phyloP scores from a whole-genome alignment of 805 yeast genomes.

The Priceomyces carsonii region DNA sequence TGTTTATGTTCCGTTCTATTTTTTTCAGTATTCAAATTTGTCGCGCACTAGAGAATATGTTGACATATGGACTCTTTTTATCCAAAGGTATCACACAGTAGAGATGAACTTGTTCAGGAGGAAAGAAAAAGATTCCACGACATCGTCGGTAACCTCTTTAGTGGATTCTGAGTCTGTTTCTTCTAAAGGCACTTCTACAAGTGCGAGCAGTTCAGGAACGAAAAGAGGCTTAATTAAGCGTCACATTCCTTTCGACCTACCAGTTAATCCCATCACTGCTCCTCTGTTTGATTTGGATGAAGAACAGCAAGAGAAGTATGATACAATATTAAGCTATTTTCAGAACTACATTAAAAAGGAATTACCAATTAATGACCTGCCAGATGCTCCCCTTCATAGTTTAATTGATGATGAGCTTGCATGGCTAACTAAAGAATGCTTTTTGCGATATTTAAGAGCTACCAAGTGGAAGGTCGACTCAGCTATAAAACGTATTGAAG shows the following conservation, averaged over 20 bases:
- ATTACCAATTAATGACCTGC: slow-evolving; percentile 29
- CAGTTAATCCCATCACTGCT: slow-evolving; percentile 32
- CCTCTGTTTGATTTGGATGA: slow-evolving; percentile 30
- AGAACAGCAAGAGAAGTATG: slow-evolving; percentile 33
- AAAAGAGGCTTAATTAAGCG: slow-evolving; percentile 30
- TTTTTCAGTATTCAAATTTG: slow-evolving; percentile 1
- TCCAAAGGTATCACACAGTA: no score
- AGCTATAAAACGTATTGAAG: slow-evolving; percentile 46
- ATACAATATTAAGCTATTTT: slow-evolving; percentile 30
- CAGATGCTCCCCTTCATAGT: slow-evolving; percentile 24
- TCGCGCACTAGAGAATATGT: no score
- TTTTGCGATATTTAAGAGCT: slow-evolving; percentile 52
- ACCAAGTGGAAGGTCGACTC: slow-evolving; percentile 48
- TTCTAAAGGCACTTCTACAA: slow-evolving; percentile 15
- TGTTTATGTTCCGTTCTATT: not conserved
- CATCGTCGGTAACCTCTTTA: slow-evolving; percentile 7
- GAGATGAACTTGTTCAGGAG: slow-evolving; percentile 22
- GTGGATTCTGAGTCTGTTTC: slow-evolving; percentile 12
- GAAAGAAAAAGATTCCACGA: slow-evolving; percentile 9
- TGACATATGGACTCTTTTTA: no score
- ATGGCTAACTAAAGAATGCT: slow-evolving; percentile 54
- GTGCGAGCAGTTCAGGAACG: slow-evolving; percentile 7
- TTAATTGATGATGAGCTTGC: slow-evolving; percentile 35
- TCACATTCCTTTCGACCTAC: slow-evolving; percentile 40
- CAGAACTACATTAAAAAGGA: slow-evolving; percentile 23